Evolutionary conservation across 495 filamentous ascomycete genomes (phyloP).

Genomic region (Hypoxylon fragiforme): DNA sequence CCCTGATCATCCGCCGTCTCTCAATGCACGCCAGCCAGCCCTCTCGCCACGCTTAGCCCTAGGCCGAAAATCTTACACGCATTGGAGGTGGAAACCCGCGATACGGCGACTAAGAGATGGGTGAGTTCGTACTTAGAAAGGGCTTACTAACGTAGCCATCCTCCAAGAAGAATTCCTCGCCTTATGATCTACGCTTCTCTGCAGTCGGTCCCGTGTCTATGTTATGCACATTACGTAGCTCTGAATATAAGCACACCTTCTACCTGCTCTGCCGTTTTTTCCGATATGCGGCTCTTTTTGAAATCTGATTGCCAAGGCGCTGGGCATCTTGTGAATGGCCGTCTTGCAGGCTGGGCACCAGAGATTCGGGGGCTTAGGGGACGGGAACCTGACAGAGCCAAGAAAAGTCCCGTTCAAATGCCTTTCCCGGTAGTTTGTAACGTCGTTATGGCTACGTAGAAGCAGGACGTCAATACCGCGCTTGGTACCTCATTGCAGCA

Average conservation of each 20-base stretch:
- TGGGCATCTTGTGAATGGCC: slow-evolving; percentile 24
- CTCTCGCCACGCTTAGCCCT: slow-evolving; percentile 19
- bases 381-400: slow-evolving; percentile 22
- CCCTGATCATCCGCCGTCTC: neutral
- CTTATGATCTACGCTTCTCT: slow-evolving; percentile 1
- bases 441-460: slow-evolving; percentile 14
- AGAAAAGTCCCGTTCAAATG: slow-evolving; percentile 3
- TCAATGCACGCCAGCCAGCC: neutral
- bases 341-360: slow-evolving; percentile 33
- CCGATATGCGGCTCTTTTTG: slow-evolving; percentile 26
- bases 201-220: neutral
- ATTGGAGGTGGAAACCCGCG: slow-evolving; percentile 9
- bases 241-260: slow-evolving; percentile 2
- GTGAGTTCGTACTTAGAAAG: neutral
- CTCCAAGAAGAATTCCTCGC: neutral
- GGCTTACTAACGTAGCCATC: slow-evolving; percentile 1
- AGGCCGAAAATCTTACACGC: slow-evolving; percentile 25
- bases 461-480: too few species aligned
- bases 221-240: slow-evolving; percentile 3
- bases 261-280: too few species aligned
- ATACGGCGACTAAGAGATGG: too few species aligned
- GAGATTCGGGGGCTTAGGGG: slow-evolving; percentile 22
- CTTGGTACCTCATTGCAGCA: too few species aligned
- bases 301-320: slow-evolving; percentile 21
- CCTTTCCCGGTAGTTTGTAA: slow-evolving; percentile 8